Evolutionary conservation across 73 alveolate species (phyloP).

Genomic region (Strombidium stylifer): DNA sequence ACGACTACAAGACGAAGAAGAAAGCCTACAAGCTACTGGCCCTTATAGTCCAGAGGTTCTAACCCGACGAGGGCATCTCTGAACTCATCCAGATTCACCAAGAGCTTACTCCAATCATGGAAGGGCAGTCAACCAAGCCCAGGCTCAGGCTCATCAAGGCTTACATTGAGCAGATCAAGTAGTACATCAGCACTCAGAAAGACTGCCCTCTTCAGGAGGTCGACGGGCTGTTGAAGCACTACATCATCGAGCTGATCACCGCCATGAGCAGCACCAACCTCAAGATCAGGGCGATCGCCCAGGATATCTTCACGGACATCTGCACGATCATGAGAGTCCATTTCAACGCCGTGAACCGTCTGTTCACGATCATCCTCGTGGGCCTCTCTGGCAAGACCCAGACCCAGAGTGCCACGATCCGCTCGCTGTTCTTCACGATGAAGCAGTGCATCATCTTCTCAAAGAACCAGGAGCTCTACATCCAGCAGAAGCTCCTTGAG

Average conservation of each 20-base stretch:
- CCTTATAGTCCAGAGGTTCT: conserved; percentile 19
- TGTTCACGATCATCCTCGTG: conserved; percentile 42
- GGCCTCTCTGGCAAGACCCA: conserved; percentile 54
- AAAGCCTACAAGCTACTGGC: conserved; percentile 39
- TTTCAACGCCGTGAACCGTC: conserved; percentile 19
- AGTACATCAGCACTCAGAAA: conserved; percentile 4
- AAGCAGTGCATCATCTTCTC: not conserved
- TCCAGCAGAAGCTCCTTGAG: too few species aligned
- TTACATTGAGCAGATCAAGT: conserved; percentile 1
- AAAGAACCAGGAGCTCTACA: too few species aligned
- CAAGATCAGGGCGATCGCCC: conserved; percentile 33
- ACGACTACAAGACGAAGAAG: conserved; percentile 8
- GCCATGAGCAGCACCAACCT: conserved; percentile 30
- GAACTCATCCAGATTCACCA: conserved; percentile 10
- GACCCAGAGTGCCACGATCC: conserved; percentile 48
- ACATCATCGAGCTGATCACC: conserved; percentile 46
- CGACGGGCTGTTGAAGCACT: conserved; percentile 2
- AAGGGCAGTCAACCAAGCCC: conserved; percentile 8
- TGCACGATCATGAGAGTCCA: conserved; percentile 1
- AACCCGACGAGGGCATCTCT: not conserved
- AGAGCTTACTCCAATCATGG: conserved; percentile 10
- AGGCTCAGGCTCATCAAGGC: conserved; percentile 13
- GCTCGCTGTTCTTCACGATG: conserved; percentile 6
- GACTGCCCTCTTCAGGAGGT: not conserved
- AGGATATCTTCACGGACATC: conserved; percentile 17